Conservation (phyloP, 768 basidiomycete species). For the Mycena albidolilacea region DNA sequence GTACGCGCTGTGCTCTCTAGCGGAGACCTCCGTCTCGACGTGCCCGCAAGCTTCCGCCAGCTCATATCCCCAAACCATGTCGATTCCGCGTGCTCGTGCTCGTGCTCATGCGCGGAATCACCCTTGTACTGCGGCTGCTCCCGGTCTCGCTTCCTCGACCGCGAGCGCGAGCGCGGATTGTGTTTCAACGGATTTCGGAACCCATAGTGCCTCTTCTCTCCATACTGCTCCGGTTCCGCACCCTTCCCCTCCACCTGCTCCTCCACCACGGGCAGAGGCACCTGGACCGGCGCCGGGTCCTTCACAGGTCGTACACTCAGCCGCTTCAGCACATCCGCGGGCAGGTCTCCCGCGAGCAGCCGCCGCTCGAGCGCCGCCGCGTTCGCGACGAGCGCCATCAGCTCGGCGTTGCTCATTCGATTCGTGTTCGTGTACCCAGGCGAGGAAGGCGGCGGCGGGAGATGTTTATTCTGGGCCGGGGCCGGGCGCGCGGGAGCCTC, state of each 20-base stretch:
- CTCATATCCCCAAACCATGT: conserved; percentile 20
- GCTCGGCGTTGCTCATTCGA: conserved; percentile 9
- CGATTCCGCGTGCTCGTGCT: not conserved
- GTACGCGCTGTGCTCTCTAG: not conserved
- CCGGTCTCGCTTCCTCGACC: conserved; percentile 7
- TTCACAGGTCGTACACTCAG: conserved; percentile 21
- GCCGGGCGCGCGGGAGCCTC: conserved; percentile 2
- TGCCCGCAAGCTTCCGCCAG: conserved; percentile 27
- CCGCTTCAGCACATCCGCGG: conserved; percentile 25
- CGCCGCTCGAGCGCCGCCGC: conserved; percentile 34
- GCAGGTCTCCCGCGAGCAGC: conserved; percentile 31
- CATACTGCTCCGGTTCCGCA: not conserved
- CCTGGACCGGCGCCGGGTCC: not conserved
- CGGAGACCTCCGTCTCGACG: conserved; percentile 12
- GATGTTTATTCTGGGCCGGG: conserved; percentile 13
- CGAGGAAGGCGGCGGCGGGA: conserved; percentile 25
- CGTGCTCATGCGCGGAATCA: not conserved
- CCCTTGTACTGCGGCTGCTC: conserved; percentile 1
- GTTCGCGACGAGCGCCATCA: conserved; percentile 24
- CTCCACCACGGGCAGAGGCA: not conserved
- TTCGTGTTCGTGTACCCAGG: conserved; percentile 9
- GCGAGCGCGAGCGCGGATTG: not conserved
- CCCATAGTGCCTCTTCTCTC: conserved; percentile 14
- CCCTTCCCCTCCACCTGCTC: not conserved
- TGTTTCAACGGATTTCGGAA: conserved; percentile 22